Conservation (phyloP, 495 filamentous ascomycete genomes). For the Penicillium verhagenii region DNA sequence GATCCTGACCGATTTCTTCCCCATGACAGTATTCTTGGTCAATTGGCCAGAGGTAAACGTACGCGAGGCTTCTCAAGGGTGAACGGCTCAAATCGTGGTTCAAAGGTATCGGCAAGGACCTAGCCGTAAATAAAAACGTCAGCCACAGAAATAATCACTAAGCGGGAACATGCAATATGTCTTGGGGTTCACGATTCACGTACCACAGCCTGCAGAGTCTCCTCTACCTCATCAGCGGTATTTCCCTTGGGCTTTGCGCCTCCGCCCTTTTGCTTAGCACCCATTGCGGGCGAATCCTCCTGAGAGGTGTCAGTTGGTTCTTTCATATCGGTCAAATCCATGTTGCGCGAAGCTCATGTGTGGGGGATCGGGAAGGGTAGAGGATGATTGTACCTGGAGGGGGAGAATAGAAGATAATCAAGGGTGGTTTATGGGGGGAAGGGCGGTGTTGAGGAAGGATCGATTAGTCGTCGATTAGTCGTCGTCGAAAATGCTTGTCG, state of each 20-base stretch:
- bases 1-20: neutral
- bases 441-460: too few species aligned
- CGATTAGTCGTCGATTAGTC: too few species aligned
- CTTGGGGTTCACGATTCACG: slow-evolving; percentile 12
- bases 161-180: neutral
- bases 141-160: slow-evolving; percentile 3
- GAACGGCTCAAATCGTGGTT: slow-evolving; percentile 87
- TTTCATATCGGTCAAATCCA: neutral
- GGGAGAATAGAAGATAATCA: neutral
- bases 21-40: neutral
- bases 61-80: slow-evolving; percentile 86
- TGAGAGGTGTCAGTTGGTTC: slow-evolving; percentile 3
- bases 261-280: slow-evolving; percentile 57
- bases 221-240: slow-evolving; percentile 67
- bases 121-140: slow-evolving; percentile 26
- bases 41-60: slow-evolving; percentile 39
- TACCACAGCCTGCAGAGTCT: slow-evolving; percentile 88
- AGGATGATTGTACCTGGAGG: neutral
- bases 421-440: too few species aligned
- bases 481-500: too few species aligned
- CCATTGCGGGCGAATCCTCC: slow-evolving; percentile 30
- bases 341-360: neutral
- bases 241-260: slow-evolving; percentile 62
- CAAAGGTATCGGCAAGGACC: slow-evolving; percentile 90
- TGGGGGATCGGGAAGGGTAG: neutral